Base-by-base conservation (phyloP, 805 yeast species). In the Diddensiella santjacobensis region DNA sequence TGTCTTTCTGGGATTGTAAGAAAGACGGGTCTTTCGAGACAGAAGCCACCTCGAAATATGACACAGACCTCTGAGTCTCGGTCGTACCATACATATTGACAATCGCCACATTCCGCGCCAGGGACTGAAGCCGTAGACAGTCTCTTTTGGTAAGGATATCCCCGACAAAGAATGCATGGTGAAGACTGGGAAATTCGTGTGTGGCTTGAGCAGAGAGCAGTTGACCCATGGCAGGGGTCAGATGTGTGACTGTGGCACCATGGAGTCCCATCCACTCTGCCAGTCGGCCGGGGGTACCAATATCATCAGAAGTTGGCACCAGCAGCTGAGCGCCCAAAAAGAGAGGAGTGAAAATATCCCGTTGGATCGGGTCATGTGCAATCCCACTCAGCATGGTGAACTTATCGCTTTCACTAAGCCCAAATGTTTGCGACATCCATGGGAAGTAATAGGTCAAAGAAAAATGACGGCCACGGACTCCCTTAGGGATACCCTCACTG, bases 211-310 rank as follows among this genome's bases (percentile, higher is more conserved):
- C 97, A 52, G 96, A 84, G 59, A 93, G 74, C 49, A 93, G 73
- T 69, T 93, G 99, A 53, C 99, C 99, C 99, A 95, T 93, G 3
- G 99, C 99, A 3, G 99, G 99, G 0, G 99, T 93, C 69, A 93
- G 77, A 68, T 93, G 99, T 1, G 99, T 93, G 1, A 93, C 97
- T 1, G 96, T 84, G 22, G 97, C 96, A 13, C 86, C 87, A 59
- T 89, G 80, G 49, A 76, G 81, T 29, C 83, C 79, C 96, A 93
- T 90, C 99, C 99, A 93, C 60, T 87, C 93, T 4, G 99, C 99
- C 47, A 93, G 75, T 62, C 85, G 82, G 24, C 99, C 99, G 3
- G 99, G 99, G 2, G 99, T 93, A 42, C 99, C 99, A 60, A 93
- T 93, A 66, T 93, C 99, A 67, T 93, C 97, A 15, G 89, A 82